Conservation (phyloP, 192 early-diverging fungal species). For the Mortierella hygrophila region DNA sequence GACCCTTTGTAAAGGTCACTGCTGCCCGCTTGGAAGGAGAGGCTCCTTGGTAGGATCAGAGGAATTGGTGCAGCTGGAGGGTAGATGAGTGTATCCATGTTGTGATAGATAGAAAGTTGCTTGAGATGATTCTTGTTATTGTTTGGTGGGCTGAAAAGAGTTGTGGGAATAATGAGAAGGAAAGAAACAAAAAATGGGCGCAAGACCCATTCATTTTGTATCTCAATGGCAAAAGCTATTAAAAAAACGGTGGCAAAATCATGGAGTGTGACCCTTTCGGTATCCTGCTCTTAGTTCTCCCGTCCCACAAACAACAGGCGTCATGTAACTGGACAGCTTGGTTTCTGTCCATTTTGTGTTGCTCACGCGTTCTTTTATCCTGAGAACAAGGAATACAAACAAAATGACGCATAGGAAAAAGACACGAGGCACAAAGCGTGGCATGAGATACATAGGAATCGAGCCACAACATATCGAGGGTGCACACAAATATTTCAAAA, state of each 20-base stretch:
- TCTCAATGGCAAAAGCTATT: not conserved
- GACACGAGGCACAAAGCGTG: not conserved
- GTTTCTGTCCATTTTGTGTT: too few relatives aligned
- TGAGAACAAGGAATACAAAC: too few relatives aligned
- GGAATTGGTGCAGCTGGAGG: constrained; percentile 10
- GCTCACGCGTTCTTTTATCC: too few relatives aligned
- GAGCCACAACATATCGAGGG: not conserved
- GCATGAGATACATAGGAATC: not conserved
- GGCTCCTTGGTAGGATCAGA: constrained; percentile 18
- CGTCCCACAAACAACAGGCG: too few relatives aligned
- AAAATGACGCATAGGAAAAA: not conserved
- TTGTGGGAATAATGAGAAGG: not conserved
- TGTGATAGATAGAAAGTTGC: not conserved
- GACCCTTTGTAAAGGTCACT: not conserved
- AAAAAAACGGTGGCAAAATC: not conserved
- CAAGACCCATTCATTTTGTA: not conserved
- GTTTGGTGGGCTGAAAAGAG: not conserved
- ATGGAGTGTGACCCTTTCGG: not conserved
- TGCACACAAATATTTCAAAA: constrained; percentile 4
- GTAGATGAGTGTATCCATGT: constrained; percentile 21
- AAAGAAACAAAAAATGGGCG: not conserved
- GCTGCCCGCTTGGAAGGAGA: constrained; percentile 7
- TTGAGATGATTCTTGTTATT: not conserved
- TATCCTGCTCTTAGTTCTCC: not conserved
- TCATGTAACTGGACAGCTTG: too few relatives aligned